A percentile compares a stretch with the other conserved stretches of the same genome.
Evolutionary conservation across 2,329 filamentous ascomycete species (phyloP).

Genomic region (Alternaria consortialis): DNA sequence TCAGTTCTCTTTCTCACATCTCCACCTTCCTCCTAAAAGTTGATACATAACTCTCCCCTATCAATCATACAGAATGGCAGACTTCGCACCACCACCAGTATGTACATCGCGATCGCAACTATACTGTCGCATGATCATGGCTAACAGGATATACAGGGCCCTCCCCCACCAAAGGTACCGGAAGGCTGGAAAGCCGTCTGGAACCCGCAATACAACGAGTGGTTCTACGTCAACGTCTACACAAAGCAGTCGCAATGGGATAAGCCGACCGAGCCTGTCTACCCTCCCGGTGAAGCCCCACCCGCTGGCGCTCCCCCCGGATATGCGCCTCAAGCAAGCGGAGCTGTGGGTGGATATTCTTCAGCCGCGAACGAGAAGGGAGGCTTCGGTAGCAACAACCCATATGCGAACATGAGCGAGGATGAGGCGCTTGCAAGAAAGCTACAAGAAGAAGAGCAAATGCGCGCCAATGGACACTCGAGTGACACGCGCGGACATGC

Average conservation of each 20-base stretch:
- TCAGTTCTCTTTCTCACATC: neutral
- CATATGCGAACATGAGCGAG: slow-evolving; percentile 68
- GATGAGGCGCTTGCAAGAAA: slow-evolving; percentile 79
- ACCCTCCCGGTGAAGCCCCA: slow-evolving; percentile 57
- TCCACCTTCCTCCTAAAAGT: too few species aligned
- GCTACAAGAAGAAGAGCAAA: slow-evolving; percentile 85
- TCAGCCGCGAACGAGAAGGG: slow-evolving; percentile 57
- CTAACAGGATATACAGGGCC: slow-evolving; percentile 47
- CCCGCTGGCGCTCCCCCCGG: slow-evolving; percentile 72
- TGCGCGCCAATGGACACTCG: slow-evolving; percentile 56
- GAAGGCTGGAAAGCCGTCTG: slow-evolving; percentile 87
- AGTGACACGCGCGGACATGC: slow-evolving; percentile 55
- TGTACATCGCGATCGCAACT: slow-evolving; percentile 14
- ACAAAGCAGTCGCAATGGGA: slow-evolving; percentile 95
- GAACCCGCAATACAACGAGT: slow-evolving; percentile 88
- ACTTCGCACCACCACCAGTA: slow-evolving; percentile 50
- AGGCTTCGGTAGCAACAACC: slow-evolving; percentile 69
- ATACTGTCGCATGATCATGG: slow-evolving; percentile 1
- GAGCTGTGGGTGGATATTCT: slow-evolving; percentile 45
- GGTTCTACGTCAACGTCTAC: slow-evolving; percentile 90
- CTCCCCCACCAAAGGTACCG: slow-evolving; percentile 69
- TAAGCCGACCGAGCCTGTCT: slow-evolving; percentile 74
- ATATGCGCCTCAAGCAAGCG: slow-evolving; percentile 62
- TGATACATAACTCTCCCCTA: neutral
- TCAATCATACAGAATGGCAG: slow-evolving; percentile 36